A percentile compares a stretch with the other conserved stretches of the same genome.
These are phyloP conservation scores for Heliamphora exappendiculata DNA, from an alignment of 148 eudicot genomes.

Conservation along the genomic window DNA sequence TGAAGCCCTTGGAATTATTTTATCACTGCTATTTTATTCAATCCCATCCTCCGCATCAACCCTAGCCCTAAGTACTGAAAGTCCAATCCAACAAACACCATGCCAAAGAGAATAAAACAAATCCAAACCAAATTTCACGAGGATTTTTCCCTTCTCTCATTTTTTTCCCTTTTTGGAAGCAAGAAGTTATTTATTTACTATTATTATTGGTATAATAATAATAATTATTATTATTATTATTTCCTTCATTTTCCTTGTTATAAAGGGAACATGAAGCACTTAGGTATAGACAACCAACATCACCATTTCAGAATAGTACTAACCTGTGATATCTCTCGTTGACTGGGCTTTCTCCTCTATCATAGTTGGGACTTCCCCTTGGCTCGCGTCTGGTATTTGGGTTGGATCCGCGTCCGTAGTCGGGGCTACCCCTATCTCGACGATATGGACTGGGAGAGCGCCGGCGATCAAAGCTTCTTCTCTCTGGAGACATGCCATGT, in stretches of 20 bases:
- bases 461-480: conserved; percentile 39
- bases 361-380: conserved; percentile 47
- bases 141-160: too few relatives aligned
- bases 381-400: conserved; percentile 28
- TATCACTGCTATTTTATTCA: too few relatives aligned
- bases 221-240: background rate
- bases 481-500: conserved; percentile 43
- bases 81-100: too few relatives aligned
- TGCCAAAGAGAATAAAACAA: too few relatives aligned
- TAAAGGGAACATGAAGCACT: background rate
- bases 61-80: too few relatives aligned
- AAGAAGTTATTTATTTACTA: too few relatives aligned
- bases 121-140: too few relatives aligned
- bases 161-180: too few relatives aligned
- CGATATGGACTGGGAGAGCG: conserved; percentile 58
- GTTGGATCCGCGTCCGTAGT: conserved; percentile 54
- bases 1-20: too few relatives aligned
- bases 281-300: background rate
- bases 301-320: background rate
- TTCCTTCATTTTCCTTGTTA: too few relatives aligned
- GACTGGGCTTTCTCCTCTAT: conserved; percentile 45
- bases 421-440: conserved; percentile 65
- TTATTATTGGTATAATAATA: too few relatives aligned
- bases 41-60: too few relatives aligned
- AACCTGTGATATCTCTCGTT: conserved; percentile 39